phyloP scores from a whole-genome alignment of 2,329 filamentous ascomycete species.

The Eutypa lata region DNA sequence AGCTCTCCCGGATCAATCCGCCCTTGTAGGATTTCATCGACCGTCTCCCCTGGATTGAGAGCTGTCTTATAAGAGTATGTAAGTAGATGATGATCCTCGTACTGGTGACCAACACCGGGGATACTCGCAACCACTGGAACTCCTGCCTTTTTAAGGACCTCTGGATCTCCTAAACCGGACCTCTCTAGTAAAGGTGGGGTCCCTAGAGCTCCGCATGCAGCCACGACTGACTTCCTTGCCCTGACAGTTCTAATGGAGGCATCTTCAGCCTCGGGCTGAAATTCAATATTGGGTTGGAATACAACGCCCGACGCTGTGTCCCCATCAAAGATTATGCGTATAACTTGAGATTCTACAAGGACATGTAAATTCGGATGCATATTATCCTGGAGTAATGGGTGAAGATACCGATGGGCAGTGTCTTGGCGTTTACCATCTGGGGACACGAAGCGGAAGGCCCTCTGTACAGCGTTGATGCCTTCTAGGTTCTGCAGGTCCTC shows the following conservation, averaged over 20 bases:
- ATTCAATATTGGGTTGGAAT: conserved; percentile 44
- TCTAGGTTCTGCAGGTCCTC: conserved; percentile 51
- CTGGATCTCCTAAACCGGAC: conserved; percentile 56
- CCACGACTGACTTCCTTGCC: conserved; percentile 52
- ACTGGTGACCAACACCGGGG: conserved; percentile 49
- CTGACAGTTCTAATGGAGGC: conserved; percentile 31
- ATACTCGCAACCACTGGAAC: conserved; percentile 48
- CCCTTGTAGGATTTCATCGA: conserved; percentile 27
- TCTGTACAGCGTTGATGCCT: conserved; percentile 16
- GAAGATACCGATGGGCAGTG: conserved; percentile 46
- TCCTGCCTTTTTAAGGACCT: conserved; percentile 39
- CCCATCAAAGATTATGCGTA: conserved; percentile 52
- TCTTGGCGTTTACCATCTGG: conserved; percentile 47
- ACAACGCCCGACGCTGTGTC: conserved; percentile 55
- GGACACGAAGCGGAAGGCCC: background rate
- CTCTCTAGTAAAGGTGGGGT: conserved; percentile 58
- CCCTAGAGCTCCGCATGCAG: conserved; percentile 47
- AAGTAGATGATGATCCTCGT: conserved; percentile 49
- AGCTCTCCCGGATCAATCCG: conserved; percentile 21
- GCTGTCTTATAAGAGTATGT: conserved; percentile 48
- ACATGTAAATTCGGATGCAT: conserved; percentile 48
- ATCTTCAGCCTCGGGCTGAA: conserved; percentile 29
- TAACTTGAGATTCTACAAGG: conserved; percentile 47
- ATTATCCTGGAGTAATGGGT: conserved; percentile 41
- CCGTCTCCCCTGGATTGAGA: conserved; percentile 43